Evolutionary conservation across 768 basidiomycete genomes (phyloP).

Genomic region (Leucosporidium creatinivorum): DNA sequence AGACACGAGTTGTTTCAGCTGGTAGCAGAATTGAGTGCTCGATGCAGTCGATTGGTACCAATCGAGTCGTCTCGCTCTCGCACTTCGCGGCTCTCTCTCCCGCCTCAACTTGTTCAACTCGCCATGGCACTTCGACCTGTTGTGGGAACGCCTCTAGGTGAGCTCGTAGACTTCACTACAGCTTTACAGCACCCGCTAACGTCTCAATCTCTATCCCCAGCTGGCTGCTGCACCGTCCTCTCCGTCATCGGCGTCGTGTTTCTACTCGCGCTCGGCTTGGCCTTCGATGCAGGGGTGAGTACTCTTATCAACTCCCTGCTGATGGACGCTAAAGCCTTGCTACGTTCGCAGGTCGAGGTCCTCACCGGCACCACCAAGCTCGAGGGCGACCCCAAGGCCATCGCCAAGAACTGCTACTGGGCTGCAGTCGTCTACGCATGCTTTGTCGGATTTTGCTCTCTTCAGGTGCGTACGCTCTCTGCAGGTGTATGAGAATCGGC

Average conservation of each 20-base stretch:
- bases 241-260: constrained; percentile 24
- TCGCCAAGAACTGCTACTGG: constrained; percentile 30
- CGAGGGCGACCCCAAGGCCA: constrained; percentile 12
- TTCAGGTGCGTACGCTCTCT: constrained; percentile 25
- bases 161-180: background rate
- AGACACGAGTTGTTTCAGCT: no score
- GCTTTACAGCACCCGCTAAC: background rate
- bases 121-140: background rate
- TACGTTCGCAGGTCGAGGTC: constrained; percentile 23
- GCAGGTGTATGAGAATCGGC: no score
- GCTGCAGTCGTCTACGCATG: constrained; percentile 5
- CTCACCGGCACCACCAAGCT: constrained; percentile 22
- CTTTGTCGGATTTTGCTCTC: constrained; percentile 27
- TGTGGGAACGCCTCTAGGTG: background rate
- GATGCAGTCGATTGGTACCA: no score
- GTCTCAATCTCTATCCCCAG: background rate
- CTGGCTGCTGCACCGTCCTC: constrained; percentile 29
- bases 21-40: no score
- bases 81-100: no score
- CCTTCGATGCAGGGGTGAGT: constrained; percentile 19
- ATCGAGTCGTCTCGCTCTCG: no score
- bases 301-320: background rate
- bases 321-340: background rate
- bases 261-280: constrained; percentile 12
- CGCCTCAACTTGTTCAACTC: no score